Evolutionary conservation across 1,139 yeast species (phyloP).

Genomic region (Candida buenavistaensis): DNA sequence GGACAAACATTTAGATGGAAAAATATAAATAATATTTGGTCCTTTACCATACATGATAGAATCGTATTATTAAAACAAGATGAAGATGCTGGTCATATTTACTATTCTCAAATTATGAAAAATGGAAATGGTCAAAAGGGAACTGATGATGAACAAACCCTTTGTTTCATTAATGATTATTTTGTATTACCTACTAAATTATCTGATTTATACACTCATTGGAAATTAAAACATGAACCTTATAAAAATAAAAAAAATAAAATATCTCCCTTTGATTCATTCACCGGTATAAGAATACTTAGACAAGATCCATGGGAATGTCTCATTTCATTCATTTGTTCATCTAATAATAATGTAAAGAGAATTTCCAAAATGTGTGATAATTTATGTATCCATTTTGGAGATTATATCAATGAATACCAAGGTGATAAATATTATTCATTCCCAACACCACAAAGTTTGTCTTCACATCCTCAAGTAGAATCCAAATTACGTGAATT

Average conservation of each 20-base stretch:
- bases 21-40: constrained; percentile 58
- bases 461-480: constrained; percentile 38
- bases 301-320: constrained; percentile 98
- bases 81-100: constrained; percentile 36
- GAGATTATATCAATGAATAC: constrained; percentile 55
- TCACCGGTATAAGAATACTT: constrained; percentile 76
- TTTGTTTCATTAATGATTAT: constrained; percentile 59
- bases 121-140: constrained; percentile 8
- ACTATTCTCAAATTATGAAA: constrained; percentile 32
- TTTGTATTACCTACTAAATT: constrained; percentile 64
- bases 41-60: constrained; percentile 51
- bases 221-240: constrained; percentile 58
- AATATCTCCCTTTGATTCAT: constrained; percentile 37
- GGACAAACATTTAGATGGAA: constrained; percentile 88
- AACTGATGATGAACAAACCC: constrained; percentile 28
- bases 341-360: constrained; percentile 93
- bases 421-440: constrained; percentile 56
- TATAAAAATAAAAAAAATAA: constrained; percentile 31
- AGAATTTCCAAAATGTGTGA: constrained; percentile 95
- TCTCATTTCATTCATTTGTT: constrained; percentile 83
- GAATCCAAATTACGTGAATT: constrained; percentile 51
- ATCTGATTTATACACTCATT: constrained; percentile 52
- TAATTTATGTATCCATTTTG: constrained; percentile 69
- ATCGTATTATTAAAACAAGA: constrained; percentile 56
- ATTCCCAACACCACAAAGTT: constrained; percentile 67